These are phyloP conservation scores for Lachnellula hyalina DNA, from an alignment of 2,329 filamentous ascomycete genomes.

Conservation along the genomic window DNA sequence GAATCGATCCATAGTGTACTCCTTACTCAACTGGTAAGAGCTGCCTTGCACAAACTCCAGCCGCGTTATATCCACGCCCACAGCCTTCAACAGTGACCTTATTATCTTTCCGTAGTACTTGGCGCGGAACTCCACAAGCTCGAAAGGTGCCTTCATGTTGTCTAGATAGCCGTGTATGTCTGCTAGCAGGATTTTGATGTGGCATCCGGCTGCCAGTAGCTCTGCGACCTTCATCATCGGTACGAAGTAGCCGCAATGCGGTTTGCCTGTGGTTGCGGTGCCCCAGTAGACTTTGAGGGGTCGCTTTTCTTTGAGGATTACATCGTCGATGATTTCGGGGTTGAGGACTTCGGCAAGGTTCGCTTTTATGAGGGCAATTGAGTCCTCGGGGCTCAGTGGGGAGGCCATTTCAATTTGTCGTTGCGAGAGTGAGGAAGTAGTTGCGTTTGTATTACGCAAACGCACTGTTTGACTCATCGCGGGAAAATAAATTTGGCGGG, in stretches of 20 bases:
- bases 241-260: constrained; percentile 79
- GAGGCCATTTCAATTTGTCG: constrained; percentile 19
- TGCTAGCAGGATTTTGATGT: constrained; percentile 68
- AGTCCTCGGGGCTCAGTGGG: constrained; percentile 46
- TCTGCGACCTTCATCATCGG: constrained; percentile 87
- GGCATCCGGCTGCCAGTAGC: constrained; percentile 77
- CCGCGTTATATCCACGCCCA: constrained; percentile 63
- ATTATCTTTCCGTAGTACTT: constrained; percentile 80
- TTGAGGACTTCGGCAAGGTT: constrained; percentile 81
- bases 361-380: constrained; percentile 69
- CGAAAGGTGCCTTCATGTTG: constrained; percentile 80
- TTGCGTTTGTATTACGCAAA: background rate
- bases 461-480: background rate
- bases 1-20: constrained; percentile 88
- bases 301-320: constrained; percentile 63
- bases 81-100: constrained; percentile 70
- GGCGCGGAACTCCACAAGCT: constrained; percentile 76
- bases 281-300: constrained; percentile 82
- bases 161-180: constrained; percentile 78
- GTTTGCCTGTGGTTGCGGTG: constrained; percentile 59
- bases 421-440: background rate
- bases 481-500: constrained; percentile 4
- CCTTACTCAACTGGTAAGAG: constrained; percentile 66
- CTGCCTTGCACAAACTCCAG: constrained; percentile 81
- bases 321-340: constrained; percentile 72